A percentile compares a stretch with the other conserved stretches of the same genome.
Evolutionary conservation across 352 stramenopile genomes (phyloP).

Genomic region (Phytophthora pluvialis): DNA sequence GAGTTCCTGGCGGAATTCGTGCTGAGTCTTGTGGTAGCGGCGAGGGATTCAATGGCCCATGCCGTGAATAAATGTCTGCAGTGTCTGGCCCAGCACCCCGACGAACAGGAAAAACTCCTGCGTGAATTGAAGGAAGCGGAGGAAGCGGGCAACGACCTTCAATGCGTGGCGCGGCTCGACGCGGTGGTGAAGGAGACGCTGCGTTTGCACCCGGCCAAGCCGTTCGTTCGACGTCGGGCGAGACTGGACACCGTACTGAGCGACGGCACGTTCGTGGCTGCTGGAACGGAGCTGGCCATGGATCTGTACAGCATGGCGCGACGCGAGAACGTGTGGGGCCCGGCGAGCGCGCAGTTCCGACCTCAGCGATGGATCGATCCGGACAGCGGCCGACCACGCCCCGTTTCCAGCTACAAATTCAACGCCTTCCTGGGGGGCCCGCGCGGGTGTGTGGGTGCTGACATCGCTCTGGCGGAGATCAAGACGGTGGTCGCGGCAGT

Average conservation of each 20-base stretch:
- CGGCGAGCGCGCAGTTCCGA: constrained; percentile 48
- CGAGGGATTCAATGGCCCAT: constrained; percentile 68
- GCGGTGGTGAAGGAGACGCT: constrained; percentile 67
- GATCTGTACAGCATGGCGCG: constrained; percentile 56
- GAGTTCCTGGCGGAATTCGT: constrained; percentile 66
- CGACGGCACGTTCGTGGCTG: constrained; percentile 59
- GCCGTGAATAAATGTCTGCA: constrained; percentile 67
- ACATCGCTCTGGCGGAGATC: constrained; percentile 50
- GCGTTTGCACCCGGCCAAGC: constrained; percentile 52
- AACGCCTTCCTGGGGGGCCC: constrained; percentile 64
- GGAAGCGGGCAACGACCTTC: constrained; percentile 21
- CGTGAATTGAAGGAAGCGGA: constrained; percentile 19
- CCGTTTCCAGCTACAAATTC: constrained; percentile 58
- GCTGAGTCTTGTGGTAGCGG: constrained; percentile 72
- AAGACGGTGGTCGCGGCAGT: constrained; percentile 48
- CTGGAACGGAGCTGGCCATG: constrained; percentile 53
- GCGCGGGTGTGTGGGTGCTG: constrained; percentile 54
- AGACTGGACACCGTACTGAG: constrained; percentile 56
- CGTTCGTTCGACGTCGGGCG: constrained; percentile 44
- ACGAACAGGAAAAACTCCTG: constrained; percentile 57
- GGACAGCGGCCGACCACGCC: constrained; percentile 34
- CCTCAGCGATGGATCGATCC: constrained; percentile 66
- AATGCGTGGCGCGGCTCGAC: constrained; percentile 45
- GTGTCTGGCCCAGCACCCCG: constrained; percentile 54
- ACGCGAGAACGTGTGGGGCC: constrained; percentile 53